phyloP scores from a whole-genome alignment of 169 alveolate genomes.

The Eimeria acervulina region DNA sequence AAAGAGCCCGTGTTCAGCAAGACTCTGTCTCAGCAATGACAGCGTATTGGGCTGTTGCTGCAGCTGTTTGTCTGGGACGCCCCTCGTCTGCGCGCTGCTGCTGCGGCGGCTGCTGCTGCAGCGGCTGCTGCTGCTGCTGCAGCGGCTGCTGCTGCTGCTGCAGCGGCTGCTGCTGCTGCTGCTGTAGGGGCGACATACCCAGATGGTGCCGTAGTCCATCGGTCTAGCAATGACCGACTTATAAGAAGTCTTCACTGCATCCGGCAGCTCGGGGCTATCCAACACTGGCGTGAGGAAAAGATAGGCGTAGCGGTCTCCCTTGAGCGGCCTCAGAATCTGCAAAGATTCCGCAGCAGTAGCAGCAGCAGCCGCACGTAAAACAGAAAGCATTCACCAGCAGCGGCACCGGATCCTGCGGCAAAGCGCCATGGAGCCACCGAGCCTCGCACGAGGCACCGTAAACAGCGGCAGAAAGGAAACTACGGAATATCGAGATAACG shows the following conservation, averaged over 20 bases:
- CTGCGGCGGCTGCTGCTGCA: background rate
- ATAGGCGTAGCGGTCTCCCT: constrained; percentile 80
- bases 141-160: background rate
- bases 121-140: background rate
- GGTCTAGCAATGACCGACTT: constrained; percentile 70
- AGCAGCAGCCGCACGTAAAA: constrained; percentile 48
- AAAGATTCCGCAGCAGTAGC: constrained; percentile 6
- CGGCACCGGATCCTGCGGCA: background rate
- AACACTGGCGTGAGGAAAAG: constrained; percentile 75
- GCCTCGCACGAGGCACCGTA: no score
- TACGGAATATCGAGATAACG: background rate
- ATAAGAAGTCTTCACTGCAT: constrained; percentile 78
- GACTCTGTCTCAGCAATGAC: background rate
- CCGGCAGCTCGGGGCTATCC: constrained; percentile 80
- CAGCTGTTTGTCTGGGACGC: no score
- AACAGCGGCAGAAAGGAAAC: background rate
- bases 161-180: background rate
- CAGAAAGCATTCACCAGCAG: background rate
- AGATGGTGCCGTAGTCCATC: constrained; percentile 82
- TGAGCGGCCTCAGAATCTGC: constrained; percentile 82
- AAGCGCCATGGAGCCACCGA: no score
- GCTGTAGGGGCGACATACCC: constrained; percentile 62
- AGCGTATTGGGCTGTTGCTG: background rate
- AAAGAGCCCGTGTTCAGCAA: background rate
- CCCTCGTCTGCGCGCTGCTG: background rate